A percentile compares a stretch with the other conserved stretches of the same genome.
Conservation (phyloP, 2,329 filamentous ascomycete species). For the Phaeosphaeria sp. region DNA sequence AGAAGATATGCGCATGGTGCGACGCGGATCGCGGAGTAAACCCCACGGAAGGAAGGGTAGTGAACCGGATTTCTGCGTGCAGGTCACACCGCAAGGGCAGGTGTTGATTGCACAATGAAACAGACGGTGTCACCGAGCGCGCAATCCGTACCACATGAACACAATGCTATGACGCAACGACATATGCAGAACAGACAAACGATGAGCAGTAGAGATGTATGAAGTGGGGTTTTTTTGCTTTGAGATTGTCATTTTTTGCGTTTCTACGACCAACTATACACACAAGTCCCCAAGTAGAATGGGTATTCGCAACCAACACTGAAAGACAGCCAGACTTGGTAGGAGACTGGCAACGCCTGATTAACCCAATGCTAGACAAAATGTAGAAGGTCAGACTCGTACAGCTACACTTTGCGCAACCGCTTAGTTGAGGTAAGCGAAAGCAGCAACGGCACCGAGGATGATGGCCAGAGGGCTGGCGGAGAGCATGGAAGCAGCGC, state of each 20-base stretch:
- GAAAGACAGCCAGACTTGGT: slow-evolving; percentile 8
- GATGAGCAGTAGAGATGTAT: background rate
- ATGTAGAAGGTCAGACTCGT: background rate
- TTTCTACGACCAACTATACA: background rate
- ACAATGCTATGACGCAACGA: background rate
- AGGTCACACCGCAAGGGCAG: background rate
- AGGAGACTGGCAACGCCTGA: slow-evolving; percentile 11
- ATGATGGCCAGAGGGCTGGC: slow-evolving; percentile 50
- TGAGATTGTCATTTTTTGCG: background rate
- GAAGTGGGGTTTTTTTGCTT: background rate
- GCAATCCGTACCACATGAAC: background rate
- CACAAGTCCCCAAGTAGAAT: background rate
- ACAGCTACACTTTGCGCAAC: background rate
- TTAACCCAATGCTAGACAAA: slow-evolving; percentile 26
- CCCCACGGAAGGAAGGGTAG: background rate
- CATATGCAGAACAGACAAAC: background rate
- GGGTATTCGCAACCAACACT: background rate
- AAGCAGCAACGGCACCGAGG: slow-evolving; percentile 50
- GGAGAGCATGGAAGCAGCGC: slow-evolving; percentile 36
- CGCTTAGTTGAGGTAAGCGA: slow-evolving; percentile 50
- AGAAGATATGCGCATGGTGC: background rate
- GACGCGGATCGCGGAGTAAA: background rate
- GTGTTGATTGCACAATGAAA: background rate
- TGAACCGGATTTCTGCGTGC: background rate
- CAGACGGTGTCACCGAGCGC: background rate